Conservation (phyloP, 768 basidiomycete species). For the Lactifluus echinatus region DNA sequence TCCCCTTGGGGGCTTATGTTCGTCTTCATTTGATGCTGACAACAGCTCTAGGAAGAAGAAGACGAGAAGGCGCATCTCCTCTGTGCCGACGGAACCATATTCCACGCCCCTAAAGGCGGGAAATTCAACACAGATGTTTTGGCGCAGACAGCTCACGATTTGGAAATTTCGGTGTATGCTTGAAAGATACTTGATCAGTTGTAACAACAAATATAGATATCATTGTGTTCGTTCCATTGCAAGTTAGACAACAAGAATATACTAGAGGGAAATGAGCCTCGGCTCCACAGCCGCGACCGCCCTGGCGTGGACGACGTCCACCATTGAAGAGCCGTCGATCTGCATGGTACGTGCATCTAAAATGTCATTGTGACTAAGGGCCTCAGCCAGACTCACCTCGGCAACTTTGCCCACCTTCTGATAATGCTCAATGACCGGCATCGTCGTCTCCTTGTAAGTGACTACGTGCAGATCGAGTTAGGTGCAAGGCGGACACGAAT, state of each 20-base stretch:
- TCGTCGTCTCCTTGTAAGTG: conserved; percentile 79
- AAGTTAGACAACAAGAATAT: background rate
- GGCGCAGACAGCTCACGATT: conserved; percentile 26
- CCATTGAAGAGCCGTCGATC: conserved; percentile 59
- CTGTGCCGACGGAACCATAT: conserved; percentile 74
- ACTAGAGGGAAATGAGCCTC: conserved; percentile 29
- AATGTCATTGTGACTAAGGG: background rate
- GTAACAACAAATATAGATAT: background rate
- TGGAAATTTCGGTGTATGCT: conserved; percentile 41
- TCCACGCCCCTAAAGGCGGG: conserved; percentile 52
- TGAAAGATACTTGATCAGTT: conserved; percentile 22
- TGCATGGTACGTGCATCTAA: conserved; percentile 24
- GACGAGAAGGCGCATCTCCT: conserved; percentile 62
- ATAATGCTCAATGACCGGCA: conserved; percentile 92
- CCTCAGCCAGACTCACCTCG: conserved; percentile 51
- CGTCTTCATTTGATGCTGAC: background rate
- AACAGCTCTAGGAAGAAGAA: conserved; percentile 39
- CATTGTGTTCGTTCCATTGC: background rate
- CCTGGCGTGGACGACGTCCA: conserved; percentile 64
- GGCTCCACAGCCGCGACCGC: conserved; percentile 47
- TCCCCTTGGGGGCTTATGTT: too few relatives aligned
- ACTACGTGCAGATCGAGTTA: conserved; percentile 31
- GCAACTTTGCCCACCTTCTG: conserved; percentile 57
- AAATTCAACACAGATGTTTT: conserved; percentile 42
- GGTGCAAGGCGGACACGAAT: background rate